These are phyloP conservation scores for Pseudogymnoascus sp. DNA, from an alignment of 2,329 filamentous ascomycete species.

Conservation along the genomic window DNA sequence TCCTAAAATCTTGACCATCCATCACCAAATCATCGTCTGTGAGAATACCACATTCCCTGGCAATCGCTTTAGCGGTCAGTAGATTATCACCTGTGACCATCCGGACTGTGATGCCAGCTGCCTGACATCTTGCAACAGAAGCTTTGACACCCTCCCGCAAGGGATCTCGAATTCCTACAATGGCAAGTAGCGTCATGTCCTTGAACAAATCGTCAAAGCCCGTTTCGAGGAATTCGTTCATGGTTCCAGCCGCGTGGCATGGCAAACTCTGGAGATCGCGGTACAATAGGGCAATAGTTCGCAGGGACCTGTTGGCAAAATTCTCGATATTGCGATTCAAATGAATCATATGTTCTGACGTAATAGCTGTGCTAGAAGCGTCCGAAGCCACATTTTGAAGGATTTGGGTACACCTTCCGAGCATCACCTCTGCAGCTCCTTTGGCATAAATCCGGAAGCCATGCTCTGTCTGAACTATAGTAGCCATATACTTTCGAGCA, in stretches of 20 bases:
- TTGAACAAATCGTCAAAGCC: slow-evolving; percentile 20
- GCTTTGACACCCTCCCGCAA: slow-evolving; percentile 66
- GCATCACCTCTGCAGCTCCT: slow-evolving; percentile 59
- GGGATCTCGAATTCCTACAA: slow-evolving; percentile 78
- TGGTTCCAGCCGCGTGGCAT: not conserved
- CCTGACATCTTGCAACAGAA: slow-evolving; percentile 66
- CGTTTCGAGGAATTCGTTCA: not conserved
- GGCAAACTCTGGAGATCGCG: slow-evolving; percentile 37
- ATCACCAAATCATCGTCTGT: slow-evolving; percentile 63
- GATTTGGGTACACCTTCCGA: slow-evolving; percentile 43
- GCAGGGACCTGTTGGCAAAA: slow-evolving; percentile 36
- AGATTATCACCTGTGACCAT: slow-evolving; percentile 81
- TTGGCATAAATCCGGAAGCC: slow-evolving; percentile 50
- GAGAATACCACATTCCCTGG: slow-evolving; percentile 70
- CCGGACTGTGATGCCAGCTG: slow-evolving; percentile 70
- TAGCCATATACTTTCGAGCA: slow-evolving; percentile 59
- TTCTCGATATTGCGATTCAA: slow-evolving; percentile 31
- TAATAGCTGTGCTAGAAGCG: slow-evolving; percentile 54
- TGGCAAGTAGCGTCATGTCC: slow-evolving; percentile 60
- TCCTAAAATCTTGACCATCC: slow-evolving; percentile 73
- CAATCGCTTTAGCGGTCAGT: slow-evolving; percentile 72
- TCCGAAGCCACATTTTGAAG: slow-evolving; percentile 36
- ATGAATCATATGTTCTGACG: slow-evolving; percentile 24
- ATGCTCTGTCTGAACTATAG: slow-evolving; percentile 45
- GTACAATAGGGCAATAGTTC: slow-evolving; percentile 38